phyloP scores from a whole-genome alignment of 2,329 filamentous ascomycete species.

The Orbilia ellipsospora region DNA sequence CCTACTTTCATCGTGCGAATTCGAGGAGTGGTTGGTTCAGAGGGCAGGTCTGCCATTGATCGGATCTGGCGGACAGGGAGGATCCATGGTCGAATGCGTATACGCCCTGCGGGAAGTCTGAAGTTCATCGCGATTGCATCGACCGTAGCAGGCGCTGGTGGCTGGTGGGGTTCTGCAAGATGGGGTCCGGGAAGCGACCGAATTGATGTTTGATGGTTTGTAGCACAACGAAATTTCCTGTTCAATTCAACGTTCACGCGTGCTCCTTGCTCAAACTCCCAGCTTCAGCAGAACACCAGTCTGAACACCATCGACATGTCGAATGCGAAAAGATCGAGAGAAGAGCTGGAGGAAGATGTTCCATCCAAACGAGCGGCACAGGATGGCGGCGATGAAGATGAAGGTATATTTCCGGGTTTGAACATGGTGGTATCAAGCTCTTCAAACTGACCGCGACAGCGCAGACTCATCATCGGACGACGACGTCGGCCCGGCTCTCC shows the following conservation, averaged over 20 bases:
- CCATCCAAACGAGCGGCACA: conserved; percentile 41
- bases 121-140: neutral
- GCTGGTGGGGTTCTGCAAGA: neutral
- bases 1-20: too few relatives aligned
- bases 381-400: conserved; percentile 32
- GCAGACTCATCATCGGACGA: conserved; percentile 81
- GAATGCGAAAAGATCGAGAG: conserved; percentile 35
- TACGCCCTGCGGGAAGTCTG: neutral
- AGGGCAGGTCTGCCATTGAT: too few relatives aligned
- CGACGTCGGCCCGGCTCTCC: conserved; percentile 92
- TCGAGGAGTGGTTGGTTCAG: too few relatives aligned
- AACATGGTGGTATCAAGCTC: neutral
- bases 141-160: neutral
- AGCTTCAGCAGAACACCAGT: neutral
- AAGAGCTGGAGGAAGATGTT: conserved; percentile 39
- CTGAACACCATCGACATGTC: conserved; percentile 18
- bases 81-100: neutral
- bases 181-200: neutral
- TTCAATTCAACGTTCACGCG: conserved; percentile 9
- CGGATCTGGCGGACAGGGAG: too few relatives aligned
- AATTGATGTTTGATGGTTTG: neutral
- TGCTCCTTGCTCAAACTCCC: neutral
- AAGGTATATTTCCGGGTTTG: conserved; percentile 23
- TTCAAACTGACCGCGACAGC: conserved; percentile 7
- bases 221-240: conserved; percentile 4